Percentiles rank a stretch among this genome's conserved stretches.
Evolutionary conservation across 2,329 filamentous ascomycete genomes (phyloP).

Genomic region (Aspergillus spinulosporus): DNA sequence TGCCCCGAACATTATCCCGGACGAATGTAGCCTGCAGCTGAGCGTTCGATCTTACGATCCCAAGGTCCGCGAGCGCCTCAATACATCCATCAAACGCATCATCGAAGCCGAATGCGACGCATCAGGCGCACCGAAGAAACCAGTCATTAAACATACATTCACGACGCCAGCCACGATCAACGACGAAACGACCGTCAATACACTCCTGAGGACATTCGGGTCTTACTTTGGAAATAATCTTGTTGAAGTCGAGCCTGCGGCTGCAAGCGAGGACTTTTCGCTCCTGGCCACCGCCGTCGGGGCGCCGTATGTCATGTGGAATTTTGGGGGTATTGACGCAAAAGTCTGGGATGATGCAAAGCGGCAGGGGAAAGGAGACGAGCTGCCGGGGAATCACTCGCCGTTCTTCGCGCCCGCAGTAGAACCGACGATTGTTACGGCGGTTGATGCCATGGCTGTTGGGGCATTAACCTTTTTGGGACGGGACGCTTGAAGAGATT

Average conservation of each 20-base stretch:
- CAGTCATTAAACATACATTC: slow-evolving; percentile 44
- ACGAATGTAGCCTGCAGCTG: slow-evolving; percentile 44
- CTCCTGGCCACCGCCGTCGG: slow-evolving; percentile 54
- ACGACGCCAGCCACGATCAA: slow-evolving; percentile 55
- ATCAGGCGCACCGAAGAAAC: slow-evolving; percentile 45
- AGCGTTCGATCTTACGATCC: slow-evolving; percentile 42
- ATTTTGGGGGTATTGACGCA: slow-evolving; percentile 55
- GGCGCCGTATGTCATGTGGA: slow-evolving; percentile 56
- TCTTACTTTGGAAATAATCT: slow-evolving; percentile 48
- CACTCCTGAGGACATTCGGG: slow-evolving; percentile 47
- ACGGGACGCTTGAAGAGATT: not conserved
- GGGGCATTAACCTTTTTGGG: slow-evolving; percentile 48
- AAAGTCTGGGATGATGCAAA: slow-evolving; percentile 52
- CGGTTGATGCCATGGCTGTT: slow-evolving; percentile 52
- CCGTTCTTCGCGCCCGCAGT: slow-evolving; percentile 59
- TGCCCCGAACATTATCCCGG: slow-evolving; percentile 49
- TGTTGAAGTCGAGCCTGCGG: slow-evolving; percentile 42
- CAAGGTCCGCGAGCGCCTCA: slow-evolving; percentile 36
- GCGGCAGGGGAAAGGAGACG: slow-evolving; percentile 47
- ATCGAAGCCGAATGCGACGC: slow-evolving; percentile 58
- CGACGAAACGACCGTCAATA: slow-evolving; percentile 46
- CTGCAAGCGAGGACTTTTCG: slow-evolving; percentile 59
- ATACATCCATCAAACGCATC: slow-evolving; percentile 42
- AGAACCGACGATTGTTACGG: slow-evolving; percentile 56
- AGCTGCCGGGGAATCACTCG: slow-evolving; percentile 60